Evolutionary conservation across 2,329 filamentous ascomycete genomes (phyloP).

Genomic region (Colletotrichum melonis): DNA sequence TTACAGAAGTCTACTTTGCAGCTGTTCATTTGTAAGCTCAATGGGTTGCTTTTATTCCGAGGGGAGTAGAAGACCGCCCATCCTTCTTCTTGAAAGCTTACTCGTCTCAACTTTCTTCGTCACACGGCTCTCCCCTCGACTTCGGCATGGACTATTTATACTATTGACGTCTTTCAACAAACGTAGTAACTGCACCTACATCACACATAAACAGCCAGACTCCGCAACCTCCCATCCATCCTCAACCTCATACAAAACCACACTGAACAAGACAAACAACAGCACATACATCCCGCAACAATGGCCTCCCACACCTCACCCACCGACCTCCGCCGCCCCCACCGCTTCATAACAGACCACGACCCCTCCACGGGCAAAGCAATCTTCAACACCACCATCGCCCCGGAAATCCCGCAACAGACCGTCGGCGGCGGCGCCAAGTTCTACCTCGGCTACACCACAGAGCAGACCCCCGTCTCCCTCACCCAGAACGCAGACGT

Average conservation of each 20-base stretch:
- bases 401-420: slow-evolving; percentile 37
- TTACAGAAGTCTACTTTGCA: not conserved
- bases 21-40: not conserved
- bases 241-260: too few species aligned
- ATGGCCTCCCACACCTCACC: slow-evolving; percentile 14
- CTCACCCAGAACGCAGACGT: slow-evolving; percentile 39
- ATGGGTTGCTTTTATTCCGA: not conserved
- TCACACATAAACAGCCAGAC: not conserved
- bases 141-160: not conserved
- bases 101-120: not conserved
- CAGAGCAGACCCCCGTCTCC: slow-evolving; percentile 39
- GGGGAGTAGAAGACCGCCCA: slow-evolving; percentile 12
- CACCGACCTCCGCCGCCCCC: slow-evolving; percentile 33
- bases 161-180: not conserved
- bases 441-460: slow-evolving; percentile 43
- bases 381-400: slow-evolving; percentile 45
- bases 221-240: too few species aligned
- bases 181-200: not conserved
- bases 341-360: slow-evolving; percentile 49
- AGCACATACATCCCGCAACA: not conserved
- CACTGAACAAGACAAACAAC: not conserved
- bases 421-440: slow-evolving; percentile 36
- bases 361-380: slow-evolving; percentile 43
- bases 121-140: not conserved
- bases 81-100: not conserved